These are phyloP conservation scores for Eucalyptus coolabah DNA, from an alignment of 345 rosid genomes.

Conservation along the genomic window DNA sequence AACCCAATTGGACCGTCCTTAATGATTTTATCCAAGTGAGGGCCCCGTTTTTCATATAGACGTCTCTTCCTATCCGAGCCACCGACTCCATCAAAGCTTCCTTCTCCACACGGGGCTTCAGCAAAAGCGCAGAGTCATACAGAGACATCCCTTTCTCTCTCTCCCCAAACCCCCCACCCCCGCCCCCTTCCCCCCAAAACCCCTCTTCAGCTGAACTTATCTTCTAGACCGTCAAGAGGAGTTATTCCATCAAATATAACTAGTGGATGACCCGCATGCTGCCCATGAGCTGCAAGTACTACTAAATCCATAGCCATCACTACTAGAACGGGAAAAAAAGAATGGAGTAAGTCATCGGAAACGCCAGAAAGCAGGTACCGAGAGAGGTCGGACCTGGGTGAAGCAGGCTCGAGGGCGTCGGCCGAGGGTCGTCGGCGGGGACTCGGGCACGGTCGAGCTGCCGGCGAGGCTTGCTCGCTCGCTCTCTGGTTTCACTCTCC, in stretches of 20 bases:
- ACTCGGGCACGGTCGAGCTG: too few species aligned
- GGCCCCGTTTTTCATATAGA: conserved; percentile 52
- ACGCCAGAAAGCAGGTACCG: background rate
- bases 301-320: background rate
- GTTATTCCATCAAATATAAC: background rate
- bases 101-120: conserved; percentile 48
- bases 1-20: conserved; percentile 57
- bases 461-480: too few species aligned
- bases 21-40: conserved; percentile 53
- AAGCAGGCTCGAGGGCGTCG: too few species aligned
- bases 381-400: too few species aligned
- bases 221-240: background rate
- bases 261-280: background rate
- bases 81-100: conserved; percentile 45
- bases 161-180: background rate
- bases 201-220: background rate
- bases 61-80: conserved; percentile 63
- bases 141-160: conserved; percentile 46
- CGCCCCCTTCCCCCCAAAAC: background rate
- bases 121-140: conserved; percentile 67
- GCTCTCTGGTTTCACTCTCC: too few species aligned
- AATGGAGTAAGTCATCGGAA: background rate
- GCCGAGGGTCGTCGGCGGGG: too few species aligned
- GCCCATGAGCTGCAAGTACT: background rate
- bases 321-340: background rate